Evolutionary conservation across 768 basidiomycete genomes (phyloP), one percentile per base, ranked within the genome.

Genomic region (Russula earlei): DNA sequence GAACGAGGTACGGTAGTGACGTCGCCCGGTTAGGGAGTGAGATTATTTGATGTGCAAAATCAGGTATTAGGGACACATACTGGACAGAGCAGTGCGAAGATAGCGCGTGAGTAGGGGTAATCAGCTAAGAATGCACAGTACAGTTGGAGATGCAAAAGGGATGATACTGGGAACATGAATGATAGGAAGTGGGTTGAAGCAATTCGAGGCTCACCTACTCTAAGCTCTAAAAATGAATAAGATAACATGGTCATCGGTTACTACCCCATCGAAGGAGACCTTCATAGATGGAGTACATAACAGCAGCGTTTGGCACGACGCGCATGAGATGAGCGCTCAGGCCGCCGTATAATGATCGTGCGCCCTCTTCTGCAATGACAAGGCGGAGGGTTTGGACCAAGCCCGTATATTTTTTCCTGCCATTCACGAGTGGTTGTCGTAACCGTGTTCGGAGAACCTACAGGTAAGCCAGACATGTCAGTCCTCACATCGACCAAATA

Each of bases 211-310:
- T 29, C 41, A 49, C 52, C 46, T 15, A 37, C n/a, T 58, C 56
- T 38, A 46, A 12, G 34, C 27, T 53, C 51, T 48, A 49, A 25
- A 11, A 37, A 12, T n/a, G 14, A 56, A 49, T 49, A 49, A 49
- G 49, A 49, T 49, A 49, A 31, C 4, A 25, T 41, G 34, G 33
- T 54, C 47, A 58, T n/a, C 38, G 52, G 27, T 17, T 44, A 24
- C 38, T 44, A 10, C 65, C 73, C 83, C 82, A 89, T 38, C 83
- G 75, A 29, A 94, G 72, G 29, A 84, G 74, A 24, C 85, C 82
- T 69, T 98, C 94, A 66, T 97, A 97, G 66, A 96, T 92, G 58
- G 83, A 84, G 72, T 86, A 99, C 95, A 98, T 97, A 61, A 94
- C 90, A 0, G 87, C 88, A 0, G 95, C 95, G 63, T 99, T 99